Evolutionary conservation across 306 rosid species (phyloP).

Genomic region (Cyclanthera cordifolia): DNA sequence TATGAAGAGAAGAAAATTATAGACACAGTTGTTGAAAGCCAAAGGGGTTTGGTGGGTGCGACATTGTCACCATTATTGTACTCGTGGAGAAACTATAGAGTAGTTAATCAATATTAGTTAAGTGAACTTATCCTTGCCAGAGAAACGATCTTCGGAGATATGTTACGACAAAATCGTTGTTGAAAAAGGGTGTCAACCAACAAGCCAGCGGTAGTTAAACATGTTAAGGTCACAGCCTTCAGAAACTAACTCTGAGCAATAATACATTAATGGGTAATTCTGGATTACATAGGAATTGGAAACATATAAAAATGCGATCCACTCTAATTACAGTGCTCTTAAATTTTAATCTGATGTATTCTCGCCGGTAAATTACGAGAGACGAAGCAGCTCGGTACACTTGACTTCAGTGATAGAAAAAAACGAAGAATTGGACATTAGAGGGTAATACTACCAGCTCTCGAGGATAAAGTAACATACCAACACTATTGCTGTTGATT

Average conservation of each 20-base stretch:
- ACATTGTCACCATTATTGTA: too few relatives aligned
- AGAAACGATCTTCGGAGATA: background rate
- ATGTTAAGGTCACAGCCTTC: background rate
- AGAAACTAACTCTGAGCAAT: background rate
- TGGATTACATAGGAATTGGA: background rate
- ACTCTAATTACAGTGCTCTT: background rate
- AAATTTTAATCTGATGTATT: background rate
- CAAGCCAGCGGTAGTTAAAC: background rate
- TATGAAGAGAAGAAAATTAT: too few relatives aligned
- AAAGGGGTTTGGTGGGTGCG: too few relatives aligned
- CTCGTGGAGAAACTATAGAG: too few relatives aligned
- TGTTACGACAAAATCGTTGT: background rate
- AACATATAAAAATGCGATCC: background rate
- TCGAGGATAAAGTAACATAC: background rate
- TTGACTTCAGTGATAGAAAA: background rate
- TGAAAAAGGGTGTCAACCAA: background rate
- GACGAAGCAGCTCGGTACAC: background rate
- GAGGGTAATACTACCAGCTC: background rate
- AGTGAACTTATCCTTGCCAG: background rate
- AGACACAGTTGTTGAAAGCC: too few relatives aligned
- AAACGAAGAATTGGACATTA: background rate
- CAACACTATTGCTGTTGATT: constrained; percentile 38
- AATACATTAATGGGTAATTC: background rate
- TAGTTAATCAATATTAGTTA: background rate
- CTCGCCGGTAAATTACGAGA: background rate